phyloP scores from a whole-genome alignment of 495 filamentous ascomycete species.

The Aspergillus bridgeri region DNA sequence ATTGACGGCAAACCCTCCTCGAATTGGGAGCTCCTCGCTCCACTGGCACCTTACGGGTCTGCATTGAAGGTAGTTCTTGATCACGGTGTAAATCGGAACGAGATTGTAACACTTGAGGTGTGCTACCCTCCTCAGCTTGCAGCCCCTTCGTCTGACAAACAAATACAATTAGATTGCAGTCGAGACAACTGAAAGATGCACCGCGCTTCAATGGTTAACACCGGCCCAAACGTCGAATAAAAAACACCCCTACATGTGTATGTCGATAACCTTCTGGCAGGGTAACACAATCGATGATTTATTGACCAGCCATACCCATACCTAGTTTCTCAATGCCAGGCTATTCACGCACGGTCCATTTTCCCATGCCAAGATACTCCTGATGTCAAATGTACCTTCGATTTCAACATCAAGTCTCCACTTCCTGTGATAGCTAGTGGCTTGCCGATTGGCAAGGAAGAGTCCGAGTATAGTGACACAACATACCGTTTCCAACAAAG shows the following conservation, averaged over 20 bases:
- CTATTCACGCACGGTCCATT: conserved; percentile 86
- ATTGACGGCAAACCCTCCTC: conserved; percentile 54
- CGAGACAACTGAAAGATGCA: conserved; percentile 79
- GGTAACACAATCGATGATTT: not conserved
- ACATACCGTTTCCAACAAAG: conserved; percentile 80
- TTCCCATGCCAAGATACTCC: conserved; percentile 98
- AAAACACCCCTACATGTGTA: conserved; percentile 91
- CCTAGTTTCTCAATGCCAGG: conserved; percentile 88
- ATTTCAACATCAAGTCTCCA: conserved; percentile 82
- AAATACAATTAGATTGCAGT: conserved; percentile 45
- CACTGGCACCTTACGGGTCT: conserved; percentile 72
- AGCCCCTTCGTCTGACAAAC: not conserved
- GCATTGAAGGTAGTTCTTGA: conserved; percentile 71
- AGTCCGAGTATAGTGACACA: conserved; percentile 33
- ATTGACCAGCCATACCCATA: not conserved
- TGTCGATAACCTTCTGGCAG: conserved; percentile 18
- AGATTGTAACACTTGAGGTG: conserved; percentile 60
- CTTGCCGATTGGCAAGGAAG: conserved; percentile 55
- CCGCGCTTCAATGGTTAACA: conserved; percentile 89
- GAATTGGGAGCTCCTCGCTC: conserved; percentile 66
- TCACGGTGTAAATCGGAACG: conserved; percentile 57
- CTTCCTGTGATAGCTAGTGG: conserved; percentile 88
- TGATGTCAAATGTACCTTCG: conserved; percentile 86
- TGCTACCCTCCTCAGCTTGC: conserved; percentile 13
- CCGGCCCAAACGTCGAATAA: conserved; percentile 89